Base-by-base conservation (phyloP, 139 green algal species). In the Chlamydomonas incerta region DNA sequence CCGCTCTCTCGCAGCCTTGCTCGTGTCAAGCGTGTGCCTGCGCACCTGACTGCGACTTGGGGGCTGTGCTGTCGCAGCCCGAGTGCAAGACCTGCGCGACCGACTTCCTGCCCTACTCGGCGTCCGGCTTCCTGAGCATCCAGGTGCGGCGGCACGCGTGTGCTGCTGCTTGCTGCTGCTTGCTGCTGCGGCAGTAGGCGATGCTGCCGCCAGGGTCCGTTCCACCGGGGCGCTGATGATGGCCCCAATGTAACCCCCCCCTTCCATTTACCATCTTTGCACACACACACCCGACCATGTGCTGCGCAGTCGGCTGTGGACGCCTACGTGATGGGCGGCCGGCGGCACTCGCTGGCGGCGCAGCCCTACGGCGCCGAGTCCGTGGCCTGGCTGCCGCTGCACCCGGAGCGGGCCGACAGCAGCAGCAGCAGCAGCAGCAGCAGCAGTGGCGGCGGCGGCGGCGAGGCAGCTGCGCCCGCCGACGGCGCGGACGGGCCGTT, bases 101-200 rank as follows among this genome's bases (percentile, higher is more conserved):
- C n/a, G 77, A 84, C 65, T 84, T 65, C 65, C 10, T 84, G 77
- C 77, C 63, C 46, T 84, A 84, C 77, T 10, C 70, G n/a, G 65
- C n/a, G 24, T 84, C 77, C 2, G 77, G 77, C 65, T 84, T 84
- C 65, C 63, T 84, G 23, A 74, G 58, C 63, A 21, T 84, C 47
- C 77, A 84, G 77, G 75, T 62, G 24, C 68, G 68, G 68, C 6
- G n/a, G n/a, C n/a, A n/a, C n/a, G n/a, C n/a, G n/a, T n/a, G n/a
- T n/a, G n/a, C n/a, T n/a, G n/a, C n/a, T n/a, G n/a, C n/a, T n/a
- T n/a, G n/a, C n/a, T n/a, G n/a, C n/a, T n/a, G n/a, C n/a, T n/a
- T n/a, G n/a, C n/a, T n/a, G n/a, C n/a, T n/a, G n/a, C n/a, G n/a
- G n/a, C n/a, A n/a, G n/a, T n/a, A n/a, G n/a, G n/a, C n/a, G n/a